A percentile compares a stretch with the other conserved stretches of the same genome.
Conservation (phyloP, 257 asterid species). For the Paulownia fortunei region DNA sequence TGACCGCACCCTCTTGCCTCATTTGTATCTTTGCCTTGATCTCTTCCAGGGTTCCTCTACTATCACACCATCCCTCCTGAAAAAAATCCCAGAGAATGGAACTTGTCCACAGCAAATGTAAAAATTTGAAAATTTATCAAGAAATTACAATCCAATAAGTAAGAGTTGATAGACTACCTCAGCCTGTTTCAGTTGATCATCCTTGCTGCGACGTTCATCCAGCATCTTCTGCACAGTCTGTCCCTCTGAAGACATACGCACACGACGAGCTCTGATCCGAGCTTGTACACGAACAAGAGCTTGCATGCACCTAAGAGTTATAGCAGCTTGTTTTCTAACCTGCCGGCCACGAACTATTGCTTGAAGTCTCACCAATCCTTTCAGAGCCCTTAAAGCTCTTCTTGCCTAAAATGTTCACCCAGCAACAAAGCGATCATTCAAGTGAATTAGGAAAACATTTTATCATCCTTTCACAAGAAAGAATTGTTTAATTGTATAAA, state of each 20-base stretch:
- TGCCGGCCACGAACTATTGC: constrained; percentile 92
- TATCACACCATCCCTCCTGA: constrained; percentile 96
- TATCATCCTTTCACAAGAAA: too few species aligned
- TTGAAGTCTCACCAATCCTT: constrained; percentile 93
- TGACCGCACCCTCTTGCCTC: constrained; percentile 91
- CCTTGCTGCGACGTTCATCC: constrained; percentile 62
- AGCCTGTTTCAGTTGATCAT: constrained; percentile 65
- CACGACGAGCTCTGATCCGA: constrained; percentile 89
- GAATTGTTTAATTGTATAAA: too few species aligned
- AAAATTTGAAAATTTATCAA: too few species aligned
- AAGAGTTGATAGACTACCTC: constrained; percentile 61
- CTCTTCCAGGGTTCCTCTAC: constrained; percentile 80
- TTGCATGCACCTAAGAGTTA: constrained; percentile 95
- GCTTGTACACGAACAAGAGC: constrained; percentile 98
- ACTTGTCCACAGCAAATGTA: too few species aligned
- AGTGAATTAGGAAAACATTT: too few species aligned
- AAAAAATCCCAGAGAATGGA: too few species aligned
- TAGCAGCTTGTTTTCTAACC: constrained; percentile 94
- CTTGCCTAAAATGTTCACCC: constrained; percentile 82
- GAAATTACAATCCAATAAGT: neutral
- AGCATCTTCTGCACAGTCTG: constrained; percentile 82
- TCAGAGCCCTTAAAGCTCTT: constrained; percentile 89
- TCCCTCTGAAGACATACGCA: constrained; percentile 86
- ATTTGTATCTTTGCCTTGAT: constrained; percentile 77
- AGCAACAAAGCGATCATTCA: too few species aligned